phyloP scores from a whole-genome alignment of 2,329 filamentous ascomycete genomes.

The Didymella arachidicola region DNA sequence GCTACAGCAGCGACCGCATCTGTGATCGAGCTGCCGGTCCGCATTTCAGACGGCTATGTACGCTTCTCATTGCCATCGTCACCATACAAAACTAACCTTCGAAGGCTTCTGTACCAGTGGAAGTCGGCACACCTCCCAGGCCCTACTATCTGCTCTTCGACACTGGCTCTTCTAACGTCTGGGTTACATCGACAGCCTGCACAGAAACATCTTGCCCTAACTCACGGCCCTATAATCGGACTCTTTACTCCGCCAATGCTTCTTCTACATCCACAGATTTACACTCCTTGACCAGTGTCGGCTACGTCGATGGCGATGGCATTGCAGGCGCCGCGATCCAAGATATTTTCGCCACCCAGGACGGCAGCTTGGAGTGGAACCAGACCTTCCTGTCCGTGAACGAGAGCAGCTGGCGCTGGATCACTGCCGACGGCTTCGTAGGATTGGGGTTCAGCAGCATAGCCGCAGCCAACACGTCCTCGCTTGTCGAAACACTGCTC shows the following conservation, averaged over 20 bases:
- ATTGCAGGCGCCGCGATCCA: slow-evolving; percentile 18
- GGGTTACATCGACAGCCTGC: slow-evolving; percentile 26
- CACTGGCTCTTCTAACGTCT: slow-evolving; percentile 27
- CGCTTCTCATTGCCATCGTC: background rate
- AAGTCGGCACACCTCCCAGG: slow-evolving; percentile 23
- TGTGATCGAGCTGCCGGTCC: slow-evolving; percentile 26
- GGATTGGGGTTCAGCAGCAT: slow-evolving; percentile 32
- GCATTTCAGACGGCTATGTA: slow-evolving; percentile 19
- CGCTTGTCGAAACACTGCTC: slow-evolving; percentile 30
- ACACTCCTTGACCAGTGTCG: slow-evolving; percentile 12
- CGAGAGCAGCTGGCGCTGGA: slow-evolving; percentile 27
- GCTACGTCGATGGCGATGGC: slow-evolving; percentile 25
- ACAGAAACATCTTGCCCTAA: slow-evolving; percentile 24
- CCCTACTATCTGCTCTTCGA: slow-evolving; percentile 28
- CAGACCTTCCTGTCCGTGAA: slow-evolving; percentile 30
- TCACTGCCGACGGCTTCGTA: slow-evolving; percentile 31
- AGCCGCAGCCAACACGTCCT: slow-evolving; percentile 21
- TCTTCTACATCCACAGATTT: slow-evolving; percentile 25
- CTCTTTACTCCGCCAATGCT: slow-evolving; percentile 23
- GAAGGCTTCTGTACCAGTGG: slow-evolving; percentile 15
- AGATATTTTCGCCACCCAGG: slow-evolving; percentile 24
- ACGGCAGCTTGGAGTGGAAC: slow-evolving; percentile 25
- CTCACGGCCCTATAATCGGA: slow-evolving; percentile 18
- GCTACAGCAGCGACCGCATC: slow-evolving; percentile 22
- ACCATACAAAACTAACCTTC: background rate